These are phyloP conservation scores for Nelumbo lutea DNA, from an alignment of 164 flowering plant genomes.

Conservation along the genomic window DNA sequence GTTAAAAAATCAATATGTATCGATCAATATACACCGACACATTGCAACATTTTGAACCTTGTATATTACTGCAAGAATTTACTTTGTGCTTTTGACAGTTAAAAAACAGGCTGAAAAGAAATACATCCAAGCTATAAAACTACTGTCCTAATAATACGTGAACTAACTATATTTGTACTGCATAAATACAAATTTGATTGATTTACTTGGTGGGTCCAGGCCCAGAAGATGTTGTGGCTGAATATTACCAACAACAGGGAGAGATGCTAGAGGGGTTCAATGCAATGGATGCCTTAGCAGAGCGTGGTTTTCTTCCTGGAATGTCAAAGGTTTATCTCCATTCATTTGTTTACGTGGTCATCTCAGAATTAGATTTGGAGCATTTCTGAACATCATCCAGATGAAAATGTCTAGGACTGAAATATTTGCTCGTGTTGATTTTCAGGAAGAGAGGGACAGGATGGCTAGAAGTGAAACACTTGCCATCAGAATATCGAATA, in stretches of 20 bases:
- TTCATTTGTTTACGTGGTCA: neutral
- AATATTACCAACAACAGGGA: conserved; percentile 90
- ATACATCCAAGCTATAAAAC: neutral
- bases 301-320: conserved; percentile 67
- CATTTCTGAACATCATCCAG: neutral
- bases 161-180: neutral
- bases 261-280: conserved; percentile 87
- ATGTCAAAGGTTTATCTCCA: conserved; percentile 64
- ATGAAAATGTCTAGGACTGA: conserved; percentile 7
- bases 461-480: conserved; percentile 72
- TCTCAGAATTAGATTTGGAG: neutral
- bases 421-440: conserved; percentile 10
- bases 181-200: neutral
- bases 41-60: too few relatives aligned
- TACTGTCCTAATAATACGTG: neutral
- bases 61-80: too few relatives aligned
- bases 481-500: conserved; percentile 84
- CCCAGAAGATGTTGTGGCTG: conserved; percentile 75
- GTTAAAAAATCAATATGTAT: too few relatives aligned
- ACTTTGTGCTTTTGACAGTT: too few relatives aligned
- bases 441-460: conserved; percentile 77
- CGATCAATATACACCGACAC: too few relatives aligned
- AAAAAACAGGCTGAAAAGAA: too few relatives aligned
- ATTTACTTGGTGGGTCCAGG: conserved; percentile 29
- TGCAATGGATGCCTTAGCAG: conserved; percentile 80